Base-by-base conservation (phyloP, 139 green algal genomes). In the Trebouxia sp. region DNA sequence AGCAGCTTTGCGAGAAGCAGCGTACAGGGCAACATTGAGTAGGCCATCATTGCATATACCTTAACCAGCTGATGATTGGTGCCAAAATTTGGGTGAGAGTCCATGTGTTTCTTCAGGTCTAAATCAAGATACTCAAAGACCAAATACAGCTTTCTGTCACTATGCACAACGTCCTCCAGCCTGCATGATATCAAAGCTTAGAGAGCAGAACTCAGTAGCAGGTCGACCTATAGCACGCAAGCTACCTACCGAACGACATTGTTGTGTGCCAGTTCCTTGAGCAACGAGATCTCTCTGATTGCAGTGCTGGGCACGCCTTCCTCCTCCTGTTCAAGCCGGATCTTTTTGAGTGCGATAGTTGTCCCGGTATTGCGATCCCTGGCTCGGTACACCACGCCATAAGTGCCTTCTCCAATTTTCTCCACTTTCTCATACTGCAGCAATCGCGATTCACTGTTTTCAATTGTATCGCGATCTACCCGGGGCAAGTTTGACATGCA, bases 21-120 rank as follows among this genome's bases (percentile, higher is more conserved):
- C 47, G 20, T 14, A 26, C 47, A 53, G 47, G 47, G 47, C 47
- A 14, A 53, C 1, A 53, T 53, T 53, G 47, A 1, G 2, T 11
- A 11, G 47, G 3, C 20, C 14, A 26, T 53, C 1, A 53, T 17
- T 53, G 32, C 10, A 11, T 47, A 55, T 41, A 93, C 89, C 91
- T 97, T 97, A 76, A 98, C 83, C 9, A 91, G 72, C 30, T 79
- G 41, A 0, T 89, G 86, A 7, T 85, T 58, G 39, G 95, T 80
- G 0, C 91, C 90, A 80, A 92, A 67, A 3, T 85, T 65, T 2
- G 93, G 92, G 76, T 90, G 94, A 42, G 91, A 83, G 88, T 98
- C 96, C 96, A 99, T 99, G 88, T 92, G 98, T 85, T 98, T 97
- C 88, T 99, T 99, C 22, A 99, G 90, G 87, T 99, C 96, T n/a